These are phyloP conservation scores for Suillus cothurnatus DNA, from an alignment of 768 basidiomycete species.

Conservation along the genomic window DNA sequence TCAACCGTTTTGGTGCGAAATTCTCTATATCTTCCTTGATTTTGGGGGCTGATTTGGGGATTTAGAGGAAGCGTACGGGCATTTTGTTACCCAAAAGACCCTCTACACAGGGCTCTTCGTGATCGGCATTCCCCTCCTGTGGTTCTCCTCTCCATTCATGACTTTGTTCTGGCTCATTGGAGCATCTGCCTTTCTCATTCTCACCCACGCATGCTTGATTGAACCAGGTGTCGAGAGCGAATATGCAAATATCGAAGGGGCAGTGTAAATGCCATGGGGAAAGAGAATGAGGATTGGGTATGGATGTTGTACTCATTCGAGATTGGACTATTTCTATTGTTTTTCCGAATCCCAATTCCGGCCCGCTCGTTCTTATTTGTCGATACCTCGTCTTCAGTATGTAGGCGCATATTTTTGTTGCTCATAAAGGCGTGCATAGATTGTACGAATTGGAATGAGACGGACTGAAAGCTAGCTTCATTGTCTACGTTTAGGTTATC, in stretches of 20 bases:
- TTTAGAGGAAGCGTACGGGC: not conserved
- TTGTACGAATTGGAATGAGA: not conserved
- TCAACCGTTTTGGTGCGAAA: slow-evolving; percentile 83
- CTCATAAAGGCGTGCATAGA: not conserved
- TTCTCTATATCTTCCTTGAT: not conserved
- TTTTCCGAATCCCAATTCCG: not conserved
- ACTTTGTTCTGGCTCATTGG: slow-evolving; percentile 97
- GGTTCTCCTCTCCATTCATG: slow-evolving; percentile 70
- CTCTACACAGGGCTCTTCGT: slow-evolving; percentile 89
- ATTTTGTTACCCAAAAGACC: slow-evolving; percentile 81
- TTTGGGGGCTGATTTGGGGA: not conserved
- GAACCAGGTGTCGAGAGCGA: slow-evolving; percentile 97
- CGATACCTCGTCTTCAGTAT: not conserved
- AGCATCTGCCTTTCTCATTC: slow-evolving; percentile 79
- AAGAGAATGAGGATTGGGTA: not conserved
- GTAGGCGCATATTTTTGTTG: not conserved
- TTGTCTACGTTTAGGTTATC: not conserved
- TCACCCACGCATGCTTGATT: slow-evolving; percentile 84
- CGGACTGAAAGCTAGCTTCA: not conserved
- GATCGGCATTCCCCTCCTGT: slow-evolving; percentile 88
- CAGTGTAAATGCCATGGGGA: slow-evolving; percentile 41
- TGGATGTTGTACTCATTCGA: slow-evolving; percentile 7
- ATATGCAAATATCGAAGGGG: slow-evolving; percentile 78
- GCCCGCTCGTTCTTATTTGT: not conserved
- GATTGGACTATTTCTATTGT: slow-evolving; percentile 2